Evolutionary conservation across 2,329 filamentous ascomycete species (phyloP).

Genomic region (Hypomyces perniciosus): DNA sequence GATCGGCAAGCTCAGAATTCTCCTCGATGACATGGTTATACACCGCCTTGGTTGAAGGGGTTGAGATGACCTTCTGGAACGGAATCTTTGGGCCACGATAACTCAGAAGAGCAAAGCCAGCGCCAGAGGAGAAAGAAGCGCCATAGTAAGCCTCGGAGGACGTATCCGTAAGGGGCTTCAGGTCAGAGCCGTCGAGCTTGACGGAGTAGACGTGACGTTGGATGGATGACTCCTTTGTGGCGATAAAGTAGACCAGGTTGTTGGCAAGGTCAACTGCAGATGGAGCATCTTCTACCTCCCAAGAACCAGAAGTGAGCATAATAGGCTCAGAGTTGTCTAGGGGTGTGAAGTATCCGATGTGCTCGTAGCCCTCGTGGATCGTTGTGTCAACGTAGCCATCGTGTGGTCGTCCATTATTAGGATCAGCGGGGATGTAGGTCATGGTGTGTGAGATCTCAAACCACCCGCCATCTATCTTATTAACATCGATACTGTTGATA

Average conservation of each 20-base stretch:
- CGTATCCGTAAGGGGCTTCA: conserved; percentile 69
- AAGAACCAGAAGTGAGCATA: conserved; percentile 80
- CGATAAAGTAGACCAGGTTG: conserved; percentile 86
- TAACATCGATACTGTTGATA: conserved; percentile 72
- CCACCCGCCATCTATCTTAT: conserved; percentile 89
- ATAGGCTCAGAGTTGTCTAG: conserved; percentile 75
- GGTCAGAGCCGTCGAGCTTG: conserved; percentile 68
- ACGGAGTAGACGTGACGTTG: conserved; percentile 91
- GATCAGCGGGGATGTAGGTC: conserved; percentile 78
- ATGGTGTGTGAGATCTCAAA: conserved; percentile 89
- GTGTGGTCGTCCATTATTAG: conserved; percentile 63
- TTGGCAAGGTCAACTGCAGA: conserved; percentile 77
- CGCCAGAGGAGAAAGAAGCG: conserved; percentile 76
- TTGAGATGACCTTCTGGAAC: conserved; percentile 85
- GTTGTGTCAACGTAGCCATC: conserved; percentile 93
- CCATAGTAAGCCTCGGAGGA: conserved; percentile 70
- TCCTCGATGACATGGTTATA: conserved; percentile 72
- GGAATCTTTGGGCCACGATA: conserved; percentile 83
- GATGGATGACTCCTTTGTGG: conserved; percentile 79
- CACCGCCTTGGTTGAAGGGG: conserved; percentile 58
- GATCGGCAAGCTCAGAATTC: conserved; percentile 63
- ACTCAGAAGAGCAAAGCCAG: conserved; percentile 76
- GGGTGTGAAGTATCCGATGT: conserved; percentile 88
- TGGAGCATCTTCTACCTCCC: conserved; percentile 86
- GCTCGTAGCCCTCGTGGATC: conserved; percentile 79